Evolutionary conservation across 805 yeast species (phyloP).

Genomic region (Candida khao-thaluensis): DNA sequence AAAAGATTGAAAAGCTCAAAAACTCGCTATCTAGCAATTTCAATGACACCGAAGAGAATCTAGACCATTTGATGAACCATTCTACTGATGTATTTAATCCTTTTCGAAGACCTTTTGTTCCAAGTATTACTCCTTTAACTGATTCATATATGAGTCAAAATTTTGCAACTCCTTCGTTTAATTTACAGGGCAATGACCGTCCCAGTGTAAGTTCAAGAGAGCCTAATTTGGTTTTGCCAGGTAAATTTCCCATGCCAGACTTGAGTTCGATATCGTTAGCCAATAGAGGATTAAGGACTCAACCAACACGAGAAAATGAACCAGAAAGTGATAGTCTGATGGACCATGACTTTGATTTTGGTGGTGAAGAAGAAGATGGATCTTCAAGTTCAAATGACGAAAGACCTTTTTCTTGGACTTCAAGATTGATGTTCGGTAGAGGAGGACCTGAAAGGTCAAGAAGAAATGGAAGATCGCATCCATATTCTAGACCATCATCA

Average conservation of each 20-base stretch:
- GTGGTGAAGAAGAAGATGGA: too few species aligned
- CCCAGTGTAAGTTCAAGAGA: constrained; percentile 10
- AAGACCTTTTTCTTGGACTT: constrained; percentile 6
- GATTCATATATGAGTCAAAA: constrained; percentile 36
- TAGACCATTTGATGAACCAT: constrained; percentile 25
- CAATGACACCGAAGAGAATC: constrained; percentile 18
- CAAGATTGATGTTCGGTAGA: constrained; percentile 3
- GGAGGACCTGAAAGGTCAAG: constrained; percentile 20
- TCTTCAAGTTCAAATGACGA: constrained; percentile 3
- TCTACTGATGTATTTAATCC: constrained; percentile 42
- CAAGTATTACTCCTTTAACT: constrained; percentile 37
- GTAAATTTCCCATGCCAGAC: constrained; percentile 29
- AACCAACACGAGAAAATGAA: too few species aligned
- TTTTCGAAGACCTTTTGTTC: constrained; percentile 33
- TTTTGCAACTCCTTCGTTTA: constrained; percentile 22
- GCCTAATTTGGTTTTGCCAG: constrained; percentile 32
- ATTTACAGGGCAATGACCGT: constrained; percentile 7
- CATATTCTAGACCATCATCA: constrained; percentile 19
- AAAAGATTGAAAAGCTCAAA: constrained; percentile 15
- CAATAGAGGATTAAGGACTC: too few species aligned
- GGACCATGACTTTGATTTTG: too few species aligned
- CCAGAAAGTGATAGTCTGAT: too few species aligned
- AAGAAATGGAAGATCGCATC: constrained; percentile 21
- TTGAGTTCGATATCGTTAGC: background rate
- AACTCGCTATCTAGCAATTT: constrained; percentile 14